These are phyloP conservation scores for Albizia julibrissin DNA, from an alignment of 306 rosid genomes.

Conservation along the genomic window DNA sequence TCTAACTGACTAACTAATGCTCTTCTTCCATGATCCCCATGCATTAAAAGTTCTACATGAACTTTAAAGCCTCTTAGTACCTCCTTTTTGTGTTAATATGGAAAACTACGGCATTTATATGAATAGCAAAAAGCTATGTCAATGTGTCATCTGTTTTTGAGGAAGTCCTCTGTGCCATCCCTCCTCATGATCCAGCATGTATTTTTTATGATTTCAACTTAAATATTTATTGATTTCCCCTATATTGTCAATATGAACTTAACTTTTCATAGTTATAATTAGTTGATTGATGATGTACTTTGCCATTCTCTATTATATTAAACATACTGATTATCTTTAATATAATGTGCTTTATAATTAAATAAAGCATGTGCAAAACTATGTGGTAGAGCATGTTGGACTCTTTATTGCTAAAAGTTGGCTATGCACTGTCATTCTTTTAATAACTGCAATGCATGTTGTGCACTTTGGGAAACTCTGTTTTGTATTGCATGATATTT, in stretches of 20 bases:
- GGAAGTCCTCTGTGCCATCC: not conserved
- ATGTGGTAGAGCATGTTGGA: not conserved
- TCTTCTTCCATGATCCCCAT: not conserved
- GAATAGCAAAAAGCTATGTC: not conserved
- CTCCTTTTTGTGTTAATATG: not conserved
- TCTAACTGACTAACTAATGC: not conserved
- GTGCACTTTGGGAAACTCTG: not conserved
- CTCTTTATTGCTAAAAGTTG: not conserved
- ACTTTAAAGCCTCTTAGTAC: not conserved
- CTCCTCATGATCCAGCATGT: not conserved
- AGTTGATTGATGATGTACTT: not conserved
- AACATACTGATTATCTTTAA: not conserved
- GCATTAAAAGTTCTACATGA: not conserved
- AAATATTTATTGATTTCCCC: not conserved
- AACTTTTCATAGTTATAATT: not conserved
- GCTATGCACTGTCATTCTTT: not conserved
- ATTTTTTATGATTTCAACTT: not conserved
- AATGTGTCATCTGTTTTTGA: not conserved
- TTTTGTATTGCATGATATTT: slow-evolving; percentile 16
- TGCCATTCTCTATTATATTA: not conserved
- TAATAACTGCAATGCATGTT: not conserved
- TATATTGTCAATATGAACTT: not conserved
- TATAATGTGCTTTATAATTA: not conserved
- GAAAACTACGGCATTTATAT: not conserved
- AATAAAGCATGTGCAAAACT: not conserved